phyloP scores from a whole-genome alignment of 2,329 filamentous ascomycete species.

The Teratosphaeria nubilosa region DNA sequence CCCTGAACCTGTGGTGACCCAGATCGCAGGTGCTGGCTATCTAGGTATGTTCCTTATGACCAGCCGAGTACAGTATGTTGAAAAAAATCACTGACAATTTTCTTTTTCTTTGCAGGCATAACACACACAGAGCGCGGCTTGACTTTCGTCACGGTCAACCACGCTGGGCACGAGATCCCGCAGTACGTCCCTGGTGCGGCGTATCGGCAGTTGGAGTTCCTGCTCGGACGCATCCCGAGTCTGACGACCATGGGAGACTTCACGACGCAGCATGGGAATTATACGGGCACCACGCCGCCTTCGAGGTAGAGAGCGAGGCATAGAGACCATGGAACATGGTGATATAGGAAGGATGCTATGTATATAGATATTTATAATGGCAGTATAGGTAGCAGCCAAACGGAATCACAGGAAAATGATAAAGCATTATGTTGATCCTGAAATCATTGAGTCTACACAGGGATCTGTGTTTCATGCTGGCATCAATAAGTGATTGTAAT shows the following conservation, averaged over 20 bases:
- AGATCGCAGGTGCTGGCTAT: conserved; percentile 15
- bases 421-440: no score
- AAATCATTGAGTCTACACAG: no score
- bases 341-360: background rate
- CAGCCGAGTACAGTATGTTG: background rate
- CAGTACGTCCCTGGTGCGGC: conserved; percentile 34
- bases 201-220: conserved; percentile 33
- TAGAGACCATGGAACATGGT: background rate
- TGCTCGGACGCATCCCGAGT: conserved; percentile 31
- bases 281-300: conserved; percentile 10
- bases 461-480: no score
- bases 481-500: no score
- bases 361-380: background rate
- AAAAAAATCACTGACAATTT: background rate
- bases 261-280: conserved; percentile 15
- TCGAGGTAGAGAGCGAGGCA: background rate
- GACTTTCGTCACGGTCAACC: conserved; percentile 16
- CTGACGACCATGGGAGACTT: conserved; percentile 16
- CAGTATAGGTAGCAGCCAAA: no score
- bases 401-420: no score
- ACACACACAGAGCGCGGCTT: conserved; percentile 13
- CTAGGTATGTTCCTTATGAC: conserved; percentile 7
- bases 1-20: background rate
- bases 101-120: background rate
- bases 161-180: conserved; percentile 20